Evolutionary conservation across 73 alveolate genomes (phyloP).

Genomic region (Loxodes magnus): DNA sequence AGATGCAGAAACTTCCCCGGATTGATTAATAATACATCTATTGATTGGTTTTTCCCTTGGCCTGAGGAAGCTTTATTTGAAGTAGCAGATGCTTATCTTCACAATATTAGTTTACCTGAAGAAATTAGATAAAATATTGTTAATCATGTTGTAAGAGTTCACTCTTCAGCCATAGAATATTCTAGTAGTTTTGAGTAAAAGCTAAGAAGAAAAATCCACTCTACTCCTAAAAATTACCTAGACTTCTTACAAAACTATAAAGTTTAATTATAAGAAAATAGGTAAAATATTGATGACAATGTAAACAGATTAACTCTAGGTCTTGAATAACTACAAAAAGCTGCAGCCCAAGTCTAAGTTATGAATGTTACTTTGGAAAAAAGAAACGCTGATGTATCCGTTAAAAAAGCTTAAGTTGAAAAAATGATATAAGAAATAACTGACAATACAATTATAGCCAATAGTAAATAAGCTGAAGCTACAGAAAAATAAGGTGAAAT

Average conservation of each 20-base stretch:
- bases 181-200: constrained; percentile 79
- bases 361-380: no score
- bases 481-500: constrained; percentile 52
- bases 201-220: constrained; percentile 87
- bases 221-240: constrained; percentile 97
- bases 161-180: constrained; percentile 60
- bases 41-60: constrained; percentile 97
- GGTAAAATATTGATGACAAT: constrained; percentile 61
- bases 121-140: constrained; percentile 62
- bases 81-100: constrained; percentile 84
- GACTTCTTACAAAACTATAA: constrained; percentile 87
- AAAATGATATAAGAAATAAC: constrained; percentile 56
- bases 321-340: constrained; percentile 81
- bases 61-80: constrained; percentile 95
- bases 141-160: constrained; percentile 84
- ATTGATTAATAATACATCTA: constrained; percentile 63
- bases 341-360: constrained; percentile 79
- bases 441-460: constrained; percentile 57
- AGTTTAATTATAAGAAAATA: constrained; percentile 48
- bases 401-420: constrained; percentile 51
- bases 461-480: constrained; percentile 51
- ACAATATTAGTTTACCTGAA: constrained; percentile 64
- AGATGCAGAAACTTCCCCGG: constrained; percentile 99
- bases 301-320: constrained; percentile 86
- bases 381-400: no score